Evolutionary conservation across 768 basidiomycete species (phyloP), one percentile per base, ranked within the genome.

Genomic region (Myochromella boudieri): DNA sequence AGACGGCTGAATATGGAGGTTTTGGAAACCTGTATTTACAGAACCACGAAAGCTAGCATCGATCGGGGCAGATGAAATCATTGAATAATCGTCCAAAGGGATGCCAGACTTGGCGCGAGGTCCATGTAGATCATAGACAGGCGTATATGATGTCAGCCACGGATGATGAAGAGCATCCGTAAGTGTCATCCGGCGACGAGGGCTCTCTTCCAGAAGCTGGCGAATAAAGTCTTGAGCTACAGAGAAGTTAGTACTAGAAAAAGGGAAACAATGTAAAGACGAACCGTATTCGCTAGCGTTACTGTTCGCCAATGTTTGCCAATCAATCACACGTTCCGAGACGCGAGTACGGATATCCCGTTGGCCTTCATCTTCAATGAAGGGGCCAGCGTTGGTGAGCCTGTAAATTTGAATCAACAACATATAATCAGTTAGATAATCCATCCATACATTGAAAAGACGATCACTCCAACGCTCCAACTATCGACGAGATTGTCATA

Each of bases 401-500:
- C 88, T 91, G 46, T 37, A 36, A 20, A 42, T 15, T 33, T 26
- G 10, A 51, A 24, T 37, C 21, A 40, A 10, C 12, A n/a, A 9
- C 4, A 42, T 43, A 15, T 9, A n/a, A 20, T 10, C 29, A n/a
- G 38, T 26, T 12, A 24, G n/a, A 22, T 32, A 31, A 26, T 7
- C 21, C 2, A 6, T 6, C 40, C 49, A 34, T 58, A 93, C 94
- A 92, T 94, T 18, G 86, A 86, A 58, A 87, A 98, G 1, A 97
- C 80, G 43, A 98, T 97, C 17, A 97, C 92, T 5, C 97, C 95
- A 9, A 94, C 81, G 37, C 91, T 95, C 94, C 94, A 99, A 52
- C 91, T 92, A 61, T 99, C 97, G 40, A 98, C 97, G 15, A 87
- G 70, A 47, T 85, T 80, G 58, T 87, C 85, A 59, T 99, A 98